Percentiles rank a stretch among this genome's conserved stretches.
Evolutionary conservation across 23 red algal genomes (phyloP).

Genomic region (Chondrus crispus): DNA sequence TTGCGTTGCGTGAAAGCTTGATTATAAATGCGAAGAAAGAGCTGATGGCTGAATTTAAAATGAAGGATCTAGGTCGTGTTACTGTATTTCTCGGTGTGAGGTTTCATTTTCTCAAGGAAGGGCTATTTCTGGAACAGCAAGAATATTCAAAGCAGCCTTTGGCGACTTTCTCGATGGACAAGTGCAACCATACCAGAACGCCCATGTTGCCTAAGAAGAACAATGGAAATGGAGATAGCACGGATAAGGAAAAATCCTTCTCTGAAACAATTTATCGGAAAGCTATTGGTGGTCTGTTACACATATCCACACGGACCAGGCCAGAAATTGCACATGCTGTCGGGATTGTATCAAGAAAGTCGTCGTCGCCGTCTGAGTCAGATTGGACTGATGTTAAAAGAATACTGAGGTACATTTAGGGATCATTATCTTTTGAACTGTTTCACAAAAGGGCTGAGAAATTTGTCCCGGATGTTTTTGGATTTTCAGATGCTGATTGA

Average conservation of each 20-base stretch:
- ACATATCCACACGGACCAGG: neutral
- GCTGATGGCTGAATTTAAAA: neutral
- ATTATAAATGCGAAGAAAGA: neutral
- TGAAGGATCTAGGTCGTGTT: neutral
- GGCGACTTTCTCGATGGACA: neutral
- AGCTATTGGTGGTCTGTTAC: neutral
- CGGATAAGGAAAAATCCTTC: too few species aligned
- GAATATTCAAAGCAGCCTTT: neutral
- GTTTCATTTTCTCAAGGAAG: neutral
- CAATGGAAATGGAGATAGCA: too few species aligned
- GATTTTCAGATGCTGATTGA: constrained; percentile 16
- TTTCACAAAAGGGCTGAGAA: too few species aligned
- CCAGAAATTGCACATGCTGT: neutral
- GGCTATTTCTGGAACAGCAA: neutral
- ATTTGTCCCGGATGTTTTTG: neutral
- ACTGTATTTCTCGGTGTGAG: neutral
- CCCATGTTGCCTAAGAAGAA: neutral
- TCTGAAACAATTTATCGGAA: too few species aligned
- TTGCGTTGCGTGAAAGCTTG: neutral
- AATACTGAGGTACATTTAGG: neutral
- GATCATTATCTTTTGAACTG: neutral
- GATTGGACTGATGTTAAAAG: neutral
- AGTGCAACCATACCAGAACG: neutral
- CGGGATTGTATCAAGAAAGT: neutral
- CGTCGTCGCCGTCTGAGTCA: neutral